A percentile compares a stretch with the other conserved stretches of the same genome.
These are phyloP conservation scores for Pseudozyma pruni DNA, from an alignment of 1,284 basidiomycete genomes.

Conservation along the genomic window DNA sequence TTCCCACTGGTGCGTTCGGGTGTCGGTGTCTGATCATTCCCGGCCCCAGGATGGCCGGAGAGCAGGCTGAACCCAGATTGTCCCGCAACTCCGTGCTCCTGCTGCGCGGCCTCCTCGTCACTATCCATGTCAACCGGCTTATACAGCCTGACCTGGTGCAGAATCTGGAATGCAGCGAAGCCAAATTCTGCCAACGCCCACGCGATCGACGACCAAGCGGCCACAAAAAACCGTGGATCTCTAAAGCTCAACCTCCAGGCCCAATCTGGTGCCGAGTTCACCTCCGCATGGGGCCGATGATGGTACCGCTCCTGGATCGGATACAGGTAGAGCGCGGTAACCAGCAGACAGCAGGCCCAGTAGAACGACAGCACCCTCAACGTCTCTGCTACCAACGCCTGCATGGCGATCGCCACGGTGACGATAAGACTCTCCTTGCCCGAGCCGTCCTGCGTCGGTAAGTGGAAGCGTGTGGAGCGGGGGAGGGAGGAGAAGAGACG, in stretches of 20 bases:
- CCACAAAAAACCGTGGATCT: conserved; percentile 46
- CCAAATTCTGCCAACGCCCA: conserved; percentile 44
- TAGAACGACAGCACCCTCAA: conserved; percentile 43
- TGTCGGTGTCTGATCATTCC: conserved; percentile 12
- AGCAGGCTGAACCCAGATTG: conserved; percentile 41
- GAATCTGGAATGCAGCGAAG: conserved; percentile 41
- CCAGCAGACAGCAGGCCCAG: conserved; percentile 46
- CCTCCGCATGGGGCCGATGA: conserved; percentile 3
- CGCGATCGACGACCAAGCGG: conserved; percentile 39
- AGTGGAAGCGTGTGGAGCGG: conserved; percentile 23
- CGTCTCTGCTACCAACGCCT: conserved; percentile 36
- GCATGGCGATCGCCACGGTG: conserved; percentile 35
- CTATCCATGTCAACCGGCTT: conserved; percentile 20
- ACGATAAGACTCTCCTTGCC: conserved; percentile 28
- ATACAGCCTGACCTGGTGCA: conserved; percentile 45
- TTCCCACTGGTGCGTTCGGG: conserved; percentile 28
- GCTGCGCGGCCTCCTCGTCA: background rate
- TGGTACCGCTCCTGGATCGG: conserved; percentile 35
- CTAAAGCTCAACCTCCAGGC: conserved; percentile 41
- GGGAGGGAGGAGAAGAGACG: conserved; percentile 22
- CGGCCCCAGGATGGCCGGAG: conserved; percentile 14
- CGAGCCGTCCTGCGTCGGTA: conserved; percentile 7
- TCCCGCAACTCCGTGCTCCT: conserved; percentile 7
- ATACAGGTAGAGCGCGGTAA: conserved; percentile 42
- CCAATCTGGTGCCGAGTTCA: conserved; percentile 27